phyloP scores from a whole-genome alignment of 306 rosid genomes.

The Sphenostylis stenocarpa region DNA sequence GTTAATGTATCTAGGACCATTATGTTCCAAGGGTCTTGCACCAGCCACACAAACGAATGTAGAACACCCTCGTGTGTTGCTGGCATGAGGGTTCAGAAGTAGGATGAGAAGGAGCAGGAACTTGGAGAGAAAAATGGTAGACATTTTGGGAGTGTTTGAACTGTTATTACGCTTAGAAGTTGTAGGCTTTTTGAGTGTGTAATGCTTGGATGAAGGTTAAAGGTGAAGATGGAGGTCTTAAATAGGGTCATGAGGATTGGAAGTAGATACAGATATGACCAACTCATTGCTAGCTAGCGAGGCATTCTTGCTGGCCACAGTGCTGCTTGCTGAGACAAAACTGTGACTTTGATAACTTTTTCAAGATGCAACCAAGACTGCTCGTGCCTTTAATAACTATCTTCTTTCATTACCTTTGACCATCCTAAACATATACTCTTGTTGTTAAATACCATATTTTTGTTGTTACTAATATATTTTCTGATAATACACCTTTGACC shows the following conservation, averaged over 20 bases:
- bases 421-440: background rate
- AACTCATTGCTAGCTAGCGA: conserved; percentile 55
- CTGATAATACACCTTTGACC: background rate
- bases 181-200: background rate
- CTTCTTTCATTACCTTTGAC: conserved; percentile 28
- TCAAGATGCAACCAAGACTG: conserved; percentile 5
- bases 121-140: conserved; percentile 12
- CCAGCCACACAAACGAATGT: conserved; percentile 21
- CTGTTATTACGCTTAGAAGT: background rate
- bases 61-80: conserved; percentile 3
- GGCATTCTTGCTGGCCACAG: conserved; percentile 39
- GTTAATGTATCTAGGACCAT: conserved; percentile 31
- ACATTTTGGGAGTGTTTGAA: conserved; percentile 29
- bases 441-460: background rate
- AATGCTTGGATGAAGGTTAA: conserved; percentile 7
- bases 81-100: conserved; percentile 34
- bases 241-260: conserved; percentile 58
- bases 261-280: conserved; percentile 40
- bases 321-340: background rate
- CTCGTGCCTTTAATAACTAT: conserved; percentile 55
- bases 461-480: background rate
- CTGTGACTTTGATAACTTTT: conserved; percentile 43
- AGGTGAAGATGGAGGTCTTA: conserved; percentile 36
- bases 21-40: conserved; percentile 38
- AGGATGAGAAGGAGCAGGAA: conserved; percentile 31